Percentiles rank a stretch among this genome's conserved stretches.
Evolutionary conservation across 2,329 filamentous ascomycete genomes (phyloP).

Genomic region (Calonectria pseudoturangicola): DNA sequence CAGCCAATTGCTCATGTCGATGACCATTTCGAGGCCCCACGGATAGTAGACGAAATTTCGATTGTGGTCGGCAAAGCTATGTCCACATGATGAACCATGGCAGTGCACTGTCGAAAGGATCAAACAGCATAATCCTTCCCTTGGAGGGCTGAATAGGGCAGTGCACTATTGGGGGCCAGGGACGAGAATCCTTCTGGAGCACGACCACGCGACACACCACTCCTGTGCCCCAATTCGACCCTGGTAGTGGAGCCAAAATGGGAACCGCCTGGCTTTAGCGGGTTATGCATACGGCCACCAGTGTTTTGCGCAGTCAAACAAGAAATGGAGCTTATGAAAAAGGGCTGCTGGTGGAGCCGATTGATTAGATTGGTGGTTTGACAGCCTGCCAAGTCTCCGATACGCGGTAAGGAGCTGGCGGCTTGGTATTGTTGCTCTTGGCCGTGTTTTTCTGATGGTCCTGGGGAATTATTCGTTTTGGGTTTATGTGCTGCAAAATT

Average conservation of each 20-base stretch:
- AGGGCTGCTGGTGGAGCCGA: neutral
- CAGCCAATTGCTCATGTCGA: neutral
- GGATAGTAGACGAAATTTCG: neutral
- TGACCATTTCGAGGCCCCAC: neutral
- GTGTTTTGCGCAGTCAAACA: neutral
- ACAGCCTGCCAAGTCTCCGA: neutral
- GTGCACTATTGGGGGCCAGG: slow-evolving; percentile 6
- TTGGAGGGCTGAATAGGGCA: slow-evolving; percentile 12
- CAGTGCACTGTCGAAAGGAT: slow-evolving; percentile 6
- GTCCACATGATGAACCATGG: slow-evolving; percentile 6
- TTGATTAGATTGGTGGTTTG: slow-evolving; percentile 16
- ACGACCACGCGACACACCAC: slow-evolving; percentile 3
- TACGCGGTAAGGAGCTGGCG: neutral
- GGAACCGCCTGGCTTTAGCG: neutral
- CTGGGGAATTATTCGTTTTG: neutral
- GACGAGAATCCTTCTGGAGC: slow-evolving; percentile 11
- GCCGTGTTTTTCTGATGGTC: neutral
- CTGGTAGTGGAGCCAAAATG: neutral
- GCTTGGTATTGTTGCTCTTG: neutral
- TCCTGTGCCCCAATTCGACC: neutral
- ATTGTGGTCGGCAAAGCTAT: neutral
- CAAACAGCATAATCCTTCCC: neutral
- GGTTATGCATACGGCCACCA: neutral
- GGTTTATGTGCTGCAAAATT: neutral
- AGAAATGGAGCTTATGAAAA: neutral